Base-by-base conservation (phyloP, 179 eudicot genomes). In the Kewa caespitosa region DNA sequence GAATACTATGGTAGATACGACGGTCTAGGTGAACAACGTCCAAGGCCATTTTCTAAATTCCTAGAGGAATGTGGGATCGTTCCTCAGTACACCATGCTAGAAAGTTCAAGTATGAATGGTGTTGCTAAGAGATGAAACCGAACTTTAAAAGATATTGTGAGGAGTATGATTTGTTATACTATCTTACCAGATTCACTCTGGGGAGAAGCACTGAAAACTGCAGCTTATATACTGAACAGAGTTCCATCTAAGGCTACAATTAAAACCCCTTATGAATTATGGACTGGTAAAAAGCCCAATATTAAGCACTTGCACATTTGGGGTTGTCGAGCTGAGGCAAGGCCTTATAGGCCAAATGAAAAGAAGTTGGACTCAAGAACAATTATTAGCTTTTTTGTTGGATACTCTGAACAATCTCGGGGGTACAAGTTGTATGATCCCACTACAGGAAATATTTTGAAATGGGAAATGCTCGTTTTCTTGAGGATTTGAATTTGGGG, bases 21-120 rank as follows among this genome's bases (percentile, higher is more conserved):
- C n/a, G n/a, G n/a, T n/a, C n/a, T n/a, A n/a, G n/a, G n/a, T n/a
- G n/a, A n/a, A n/a, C n/a, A n/a, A 39, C 8, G 43, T 39, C 43
- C 43, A 39, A 13, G 43, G 13, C 43, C 43, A 39, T 39, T 39
- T 39, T 6, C 13, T 39, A 39, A 39, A 39, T 39, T 39, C 43
- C 43, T 39, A 39, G 43, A 39, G 43, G 43, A 39, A 39, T 39
- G 43, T 39, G 43, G 43, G 6, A 39, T 39, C 43, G 43, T 39
- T 13, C 43, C 43, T 8, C 52, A 42, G 22, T 69, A 69, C 33
- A 42, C 73, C 38, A 69, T 69, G 60, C 1, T 17, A 13, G 59
- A 3, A 25, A 25, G 37, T 1, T 60, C 60, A 31, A 69, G 36
- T 48, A 69, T 69, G 60, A 69, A 46, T 69, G 60, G 73, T 69